A percentile compares a stretch with the other conserved stretches of the same genome.
These are phyloP conservation scores for Zygosaccharomyces kombuchaensis DNA, from an alignment of 805 yeast species.

Conservation along the genomic window DNA sequence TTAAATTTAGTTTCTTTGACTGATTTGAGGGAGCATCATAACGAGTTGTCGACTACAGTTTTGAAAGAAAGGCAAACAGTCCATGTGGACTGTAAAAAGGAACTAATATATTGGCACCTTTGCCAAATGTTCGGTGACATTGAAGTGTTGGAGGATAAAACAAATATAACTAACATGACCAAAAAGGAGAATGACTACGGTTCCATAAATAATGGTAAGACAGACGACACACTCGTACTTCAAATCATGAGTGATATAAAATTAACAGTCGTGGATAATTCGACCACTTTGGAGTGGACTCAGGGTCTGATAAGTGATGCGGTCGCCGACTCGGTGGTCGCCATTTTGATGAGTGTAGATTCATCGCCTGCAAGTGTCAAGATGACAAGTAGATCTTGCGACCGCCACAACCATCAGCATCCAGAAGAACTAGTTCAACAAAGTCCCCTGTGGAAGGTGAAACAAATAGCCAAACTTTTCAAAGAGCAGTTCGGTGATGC, in stretches of 20 bases:
- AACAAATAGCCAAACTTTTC: conserved; percentile 58
- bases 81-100: conserved; percentile 73
- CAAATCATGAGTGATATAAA: conserved; percentile 62
- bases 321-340: conserved; percentile 89
- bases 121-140: conserved; percentile 93
- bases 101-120: conserved; percentile 81
- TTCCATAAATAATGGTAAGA: conserved; percentile 1
- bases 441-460: conserved; percentile 38
- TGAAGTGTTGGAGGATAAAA: conserved; percentile 56
- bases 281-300: conserved; percentile 80
- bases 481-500: conserved; percentile 87
- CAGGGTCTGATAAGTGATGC: conserved; percentile 88
- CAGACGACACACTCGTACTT: conserved; percentile 43
- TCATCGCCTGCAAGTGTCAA: conserved; percentile 94
- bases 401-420: conserved; percentile 35
- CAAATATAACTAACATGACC: conserved; percentile 26
- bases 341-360: conserved; percentile 86
- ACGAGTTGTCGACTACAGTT: conserved; percentile 80
- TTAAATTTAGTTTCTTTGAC: conserved; percentile 75
- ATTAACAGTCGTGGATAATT: conserved; percentile 44
- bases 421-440: conserved; percentile 15
- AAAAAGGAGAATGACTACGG: conserved; percentile 10
- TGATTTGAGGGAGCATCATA: conserved; percentile 77
- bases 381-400: conserved; percentile 59
- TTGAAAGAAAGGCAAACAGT: conserved; percentile 78